Base-by-base conservation (phyloP, 2,329 filamentous ascomycete genomes). In the Colletotrichum shisoi region DNA sequence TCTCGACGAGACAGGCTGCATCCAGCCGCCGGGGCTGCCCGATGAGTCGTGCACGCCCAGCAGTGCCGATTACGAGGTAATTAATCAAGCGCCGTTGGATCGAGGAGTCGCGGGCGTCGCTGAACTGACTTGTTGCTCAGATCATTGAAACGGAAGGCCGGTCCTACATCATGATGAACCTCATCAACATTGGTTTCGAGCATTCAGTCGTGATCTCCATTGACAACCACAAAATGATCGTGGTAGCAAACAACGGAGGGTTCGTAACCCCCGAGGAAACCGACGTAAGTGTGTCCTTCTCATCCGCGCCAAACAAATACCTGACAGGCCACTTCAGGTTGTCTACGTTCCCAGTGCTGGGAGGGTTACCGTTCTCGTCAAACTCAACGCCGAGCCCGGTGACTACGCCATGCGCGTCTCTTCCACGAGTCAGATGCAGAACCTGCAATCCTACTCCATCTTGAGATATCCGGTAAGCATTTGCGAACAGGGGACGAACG, bases 401-500 rank as follows among this genome's bases (percentile, higher is more conserved):
- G 71, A 73, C 56, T 72, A 73, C 27, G 71, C 70, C 3, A 62
- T 73, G 19, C 67, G 71, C 17, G 49, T 72, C 3, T 69, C 71
- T 3, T 73, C 72, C 0, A 73, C 71, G 1, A 73, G 71, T 40
- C 58, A 62, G 7, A 46, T 71, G n/a, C 72, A 73, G 52, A 73
- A 72, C 46, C 57, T 73, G 1, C 71, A 73, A 8, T 68, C 69
- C 12, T 73, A 70, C 48, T 59, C 70, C 2, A 65, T 73, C 19
- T 63, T 73, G 15, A 44, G 65, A 40, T 68, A 65, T 8, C 61
- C 65, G 6, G 65, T 68, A 68, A 19, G 65, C 1, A 4, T 11
- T 5, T 24, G 5, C n/a, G 48, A 3, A 13, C 7, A 34, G 17
- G 3, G 15, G 7, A 3, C 5, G 6, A 34, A 12, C 24, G 24